Evolutionary conservation across 164 flowering plant genomes (phyloP), one percentile per base, ranked within the genome.

Genomic region (Vitis labrusca): DNA sequence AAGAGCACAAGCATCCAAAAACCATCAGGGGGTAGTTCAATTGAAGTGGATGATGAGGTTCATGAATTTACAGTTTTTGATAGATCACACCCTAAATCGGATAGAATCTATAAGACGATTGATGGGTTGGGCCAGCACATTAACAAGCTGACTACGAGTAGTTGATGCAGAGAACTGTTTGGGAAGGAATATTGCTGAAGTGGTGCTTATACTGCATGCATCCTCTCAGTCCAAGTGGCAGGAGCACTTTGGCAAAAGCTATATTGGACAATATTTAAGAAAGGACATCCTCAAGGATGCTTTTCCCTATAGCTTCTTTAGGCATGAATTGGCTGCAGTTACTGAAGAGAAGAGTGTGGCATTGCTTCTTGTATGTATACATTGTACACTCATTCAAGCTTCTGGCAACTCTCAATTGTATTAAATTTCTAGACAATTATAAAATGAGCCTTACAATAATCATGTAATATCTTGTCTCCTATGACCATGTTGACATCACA

Each of bases 61-160:
- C 90, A 88, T 77, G 90, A 87, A 62, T 92, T 90, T 64, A 84
- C 88, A 5, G 93, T 81, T 2, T 79, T 73, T 71, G 92, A 86
- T 76, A 74, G 60, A 44, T 80, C 84, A 59, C 93, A 91, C 61
- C 85, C 88, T 50, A 73, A 81, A 62, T 84, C 87, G 3, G 80
- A 79, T 3, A 63, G 73, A 53, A 91, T 92, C 69, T 88, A 91
- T 76, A 76, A 80, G 67, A 86, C 89, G 85, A 61, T 90, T 63
- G 75, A 82, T 47, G 80, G 80, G 53, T 71, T 92, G 69, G 70
- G 77, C 64, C 68, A 76, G 30, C 89, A 90, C 72, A 82, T 90
- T 48, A 80, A 72, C 79, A 76, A 76, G 73, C 70, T 63, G 84
- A 77, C 19, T 76, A 73, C 69, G 75, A 47, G 72, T 47, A 10